Evolutionary conservation across 108 stramenopile species (phyloP), one percentile per base, ranked within the genome.

Genomic region (Cyclotella atomus): DNA sequence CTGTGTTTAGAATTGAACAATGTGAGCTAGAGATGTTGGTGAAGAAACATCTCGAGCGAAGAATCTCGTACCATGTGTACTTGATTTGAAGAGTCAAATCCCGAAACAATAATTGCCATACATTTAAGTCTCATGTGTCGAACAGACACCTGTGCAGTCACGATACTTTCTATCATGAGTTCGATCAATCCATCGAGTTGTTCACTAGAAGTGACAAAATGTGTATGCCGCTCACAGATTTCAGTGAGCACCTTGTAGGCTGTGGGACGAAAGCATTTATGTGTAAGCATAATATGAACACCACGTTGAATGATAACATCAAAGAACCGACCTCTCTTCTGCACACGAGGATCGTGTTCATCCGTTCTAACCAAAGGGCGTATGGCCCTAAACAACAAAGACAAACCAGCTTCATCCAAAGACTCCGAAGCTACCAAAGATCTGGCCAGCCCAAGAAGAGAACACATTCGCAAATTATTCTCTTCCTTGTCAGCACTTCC

Each of bases 81-180:
- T 61, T 71, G 32, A 24, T 81, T 83, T 12, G 64, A 43, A 34
- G 65, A 68, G 59, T 73, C 78, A 60, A 87, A 84, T 15, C 85
- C 87, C n/a, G 81, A 73, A 25, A 87, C 79, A 35, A 94, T 70
- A n/a, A 72, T 47, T n/a, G 76, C 69, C 65, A 94, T 71, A 50
- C 93, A 94, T 54, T 87, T 90, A 20, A 94, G 46, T 38, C 93
- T 72, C 88, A 89, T 92, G 52, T 86, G 76, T 36, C 93, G 79
- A 9, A 90, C 87, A 36, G 93, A 86, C 2, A 94, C 81, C 75
- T 94, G 91, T 30, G 87, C 88, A 24, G 89, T 88, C n/a, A 84
- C 64, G 24, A 80, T 86, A 25, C 89, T 74, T 28, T 82, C 88
- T 9, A 91, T 83, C 64, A 94, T 44, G 0, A 94, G 77, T 21